These are phyloP conservation scores for Eucalyptus globulus DNA, from an alignment of 345 rosid genomes.

Conservation along the genomic window DNA sequence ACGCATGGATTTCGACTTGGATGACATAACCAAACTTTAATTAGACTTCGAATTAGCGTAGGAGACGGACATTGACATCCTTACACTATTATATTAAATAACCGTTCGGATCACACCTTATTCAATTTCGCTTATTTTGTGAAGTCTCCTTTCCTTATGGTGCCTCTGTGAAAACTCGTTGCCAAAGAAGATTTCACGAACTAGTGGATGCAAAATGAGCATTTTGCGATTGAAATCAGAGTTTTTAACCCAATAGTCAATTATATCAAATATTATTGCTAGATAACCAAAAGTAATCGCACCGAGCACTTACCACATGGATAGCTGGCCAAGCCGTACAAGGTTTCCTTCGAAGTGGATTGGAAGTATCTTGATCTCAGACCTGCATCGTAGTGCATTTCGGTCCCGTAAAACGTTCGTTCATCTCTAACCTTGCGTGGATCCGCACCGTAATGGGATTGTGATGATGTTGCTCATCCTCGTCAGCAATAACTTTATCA, in stretches of 20 bases:
- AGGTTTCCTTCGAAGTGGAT: neutral
- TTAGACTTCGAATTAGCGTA: neutral
- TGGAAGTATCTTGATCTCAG: neutral
- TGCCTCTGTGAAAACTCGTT: neutral
- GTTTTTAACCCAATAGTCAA: neutral
- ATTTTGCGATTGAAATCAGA: neutral
- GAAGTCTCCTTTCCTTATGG: neutral
- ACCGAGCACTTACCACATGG: neutral
- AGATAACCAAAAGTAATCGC: neutral
- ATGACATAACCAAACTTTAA: neutral
- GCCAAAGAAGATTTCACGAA: neutral
- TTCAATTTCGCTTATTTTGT: neutral
- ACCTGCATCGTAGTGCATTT: neutral
- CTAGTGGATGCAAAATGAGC: neutral
- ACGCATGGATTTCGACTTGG: neutral
- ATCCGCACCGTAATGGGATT: neutral
- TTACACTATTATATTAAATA: neutral
- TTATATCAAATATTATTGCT: neutral
- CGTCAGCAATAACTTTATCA: accelerated
- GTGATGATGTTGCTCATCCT: neutral
- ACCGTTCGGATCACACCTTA: neutral
- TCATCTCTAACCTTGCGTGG: neutral
- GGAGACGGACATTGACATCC: neutral
- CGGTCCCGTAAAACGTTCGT: neutral
- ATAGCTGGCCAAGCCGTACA: neutral